Evolutionary conservation across 768 basidiomycete species (phyloP), one percentile per base, ranked within the genome.

Genomic region (Phanerodontia chrysosporium): DNA sequence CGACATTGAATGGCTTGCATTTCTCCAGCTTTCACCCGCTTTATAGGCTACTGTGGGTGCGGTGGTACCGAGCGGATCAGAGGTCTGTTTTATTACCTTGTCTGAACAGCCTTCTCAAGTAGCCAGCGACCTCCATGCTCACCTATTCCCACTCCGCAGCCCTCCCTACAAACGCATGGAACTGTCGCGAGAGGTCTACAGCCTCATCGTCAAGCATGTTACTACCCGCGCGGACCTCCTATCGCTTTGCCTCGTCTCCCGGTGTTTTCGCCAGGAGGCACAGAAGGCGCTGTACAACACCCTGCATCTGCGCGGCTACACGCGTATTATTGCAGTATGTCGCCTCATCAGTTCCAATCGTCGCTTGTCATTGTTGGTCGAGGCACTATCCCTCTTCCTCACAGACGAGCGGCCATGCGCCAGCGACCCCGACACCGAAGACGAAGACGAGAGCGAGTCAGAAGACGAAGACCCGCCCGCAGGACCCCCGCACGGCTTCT

Each of bases 271-370:
- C 58, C 67, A 67, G 46, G 81, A 76, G 51, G 83, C 83, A 18
- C 84, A 87, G 66, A 78, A 73, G 48, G 79, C 77, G 3, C 72
- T 89, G 3, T 89, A 88, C 73, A 83, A 80, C 61, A 83, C 81
- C 1, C 70, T 88, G 16, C 75, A 77, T 59, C 68, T 85, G 67
- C 72, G 70, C 46, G 74, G 78, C 57, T 66, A 73, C 30, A 64
- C 66, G 55, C 67, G 73, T 45, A 78, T 78, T 6, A 69, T 74
- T n/a, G 59, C 69, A 18, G 69, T 86, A 14, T 85, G 84, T 69
- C 63, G 66, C 21, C 73, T 82, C 21, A 74, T 89, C 51, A 72
- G 76, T 6, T 64, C 60, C 18, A 75, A 75, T 7, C 73, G 78
- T 0, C 81, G 83, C 21, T 72, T 86, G n/a, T 76, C 84, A 1